Evolutionary conservation across 768 basidiomycete species (phyloP), one percentile per base, ranked within the genome.

Genomic region (Glaciozyma antarctica): DNA sequence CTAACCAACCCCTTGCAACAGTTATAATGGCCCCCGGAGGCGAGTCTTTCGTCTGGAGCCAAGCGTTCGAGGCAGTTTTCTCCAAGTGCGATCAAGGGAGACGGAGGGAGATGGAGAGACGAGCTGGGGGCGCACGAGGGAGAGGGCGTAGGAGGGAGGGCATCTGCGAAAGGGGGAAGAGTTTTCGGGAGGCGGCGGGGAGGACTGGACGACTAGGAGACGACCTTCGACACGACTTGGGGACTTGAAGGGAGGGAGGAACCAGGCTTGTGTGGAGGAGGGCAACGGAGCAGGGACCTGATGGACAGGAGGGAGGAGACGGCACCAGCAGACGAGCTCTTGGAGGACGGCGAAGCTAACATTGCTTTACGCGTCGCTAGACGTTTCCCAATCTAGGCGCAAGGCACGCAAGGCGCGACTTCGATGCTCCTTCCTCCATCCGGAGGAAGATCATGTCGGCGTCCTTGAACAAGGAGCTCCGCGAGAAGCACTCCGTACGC

Each of bases 391-490:
- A 72, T 90, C 90, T 75, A 86, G 92, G 78, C 90, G 95, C 84
- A 98, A 97, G 85, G 85, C 87, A 75, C 90, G 92, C 82, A 97
- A 95, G 85, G 88, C 88, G 72, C 95, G n/a, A 99, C 84, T 97
- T 98, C 80, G 82, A 82, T 60, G 94, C 94, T 51, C 90, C 94
- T 58, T 97, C 94, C 53, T 91, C 89, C 57, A 81, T 90, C 74
- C 89, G 94, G 78, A 87, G 95, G 78, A 92, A 89, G 81, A 92
- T 98, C 75, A 97, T 99, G 95, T 91, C 89, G 71, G 90, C 94
- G 64, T 81, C 92, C 58, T 85, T 99, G 66, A 86, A 88, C 67
- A 97, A 95, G 82, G 94, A 97, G 75, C 86, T 99, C 74, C 85
- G 92, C 71, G 81, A 77, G 77, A 90, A 97, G 81, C 81, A 98